Base-by-base conservation (phyloP, 148 eudicot genomes). In the Rhododendron kiyosumense region DNA sequence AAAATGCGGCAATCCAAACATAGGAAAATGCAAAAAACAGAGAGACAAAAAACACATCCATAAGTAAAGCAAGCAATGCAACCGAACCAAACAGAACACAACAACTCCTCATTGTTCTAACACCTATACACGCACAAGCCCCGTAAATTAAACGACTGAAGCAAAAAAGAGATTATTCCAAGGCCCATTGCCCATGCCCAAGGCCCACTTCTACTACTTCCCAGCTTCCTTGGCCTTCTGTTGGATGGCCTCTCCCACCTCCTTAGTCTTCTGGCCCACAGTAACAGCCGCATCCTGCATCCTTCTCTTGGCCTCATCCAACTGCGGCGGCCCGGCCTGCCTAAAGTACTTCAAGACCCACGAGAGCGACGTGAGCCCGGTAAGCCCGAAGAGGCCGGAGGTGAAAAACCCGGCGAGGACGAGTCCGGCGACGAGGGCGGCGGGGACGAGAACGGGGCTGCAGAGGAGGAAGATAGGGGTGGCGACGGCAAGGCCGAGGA, bases 241-340 rank as follows among this genome's bases (percentile, higher is more conserved):
- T 94, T 94, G 91, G 45, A 94, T 88, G 5, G 92, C 87, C 81
- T 95, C 93, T 9, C 98, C 99, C 34, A 86, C 89, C 45, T 96
- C 98, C 90, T 96, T 95, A 0, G 98, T 94, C 90, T 94, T 96
- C 93, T 96, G 94, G 7, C 98, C 96, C 71, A 89, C 90, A 7
- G 73, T 83, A 4, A 86, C 88, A 4, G 92, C 96, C 82, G 84
- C 84, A 2, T 96, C 98, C 81, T 92, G 94, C 88, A 90, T 83
- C 54, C 90, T 89, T 84, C 90, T 84, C 90, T 90, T 94, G 26
- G 94, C 97, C 46, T 89, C 88, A 13, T 95, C 96, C 84, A 95
- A 12, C 84, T 92, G 95, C 46, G 93, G 94, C 5, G 94, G 94
- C 93, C 81, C 84, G 79, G 88, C 90, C 82, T 86, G 90, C 24